Evolutionary conservation across 2,329 filamentous ascomycete genomes (phyloP).

Genomic region (Fusarium goolgardi): DNA sequence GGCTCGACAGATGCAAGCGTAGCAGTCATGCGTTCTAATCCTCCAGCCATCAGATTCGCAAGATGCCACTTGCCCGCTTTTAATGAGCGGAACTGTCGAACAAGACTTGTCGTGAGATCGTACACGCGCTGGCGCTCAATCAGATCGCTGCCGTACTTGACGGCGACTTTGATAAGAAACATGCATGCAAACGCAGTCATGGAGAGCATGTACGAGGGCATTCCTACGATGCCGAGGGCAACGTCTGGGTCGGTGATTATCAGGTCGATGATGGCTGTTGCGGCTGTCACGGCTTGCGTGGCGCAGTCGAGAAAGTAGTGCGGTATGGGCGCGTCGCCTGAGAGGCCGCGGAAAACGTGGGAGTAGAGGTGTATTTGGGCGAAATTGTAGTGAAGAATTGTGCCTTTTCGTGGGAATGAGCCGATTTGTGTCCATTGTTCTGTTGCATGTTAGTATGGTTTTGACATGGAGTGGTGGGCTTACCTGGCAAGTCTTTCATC

Average conservation of each 20-base stretch:
- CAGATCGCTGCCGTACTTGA: slow-evolving; percentile 57
- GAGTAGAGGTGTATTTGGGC: slow-evolving; percentile 58
- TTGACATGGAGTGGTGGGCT: neutral
- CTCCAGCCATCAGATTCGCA: slow-evolving; percentile 61
- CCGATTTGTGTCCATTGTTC: slow-evolving; percentile 56
- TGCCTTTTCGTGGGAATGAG: slow-evolving; percentile 55
- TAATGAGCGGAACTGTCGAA: slow-evolving; percentile 55
- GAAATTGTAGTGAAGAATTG: slow-evolving; percentile 57
- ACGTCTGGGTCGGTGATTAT: slow-evolving; percentile 58
- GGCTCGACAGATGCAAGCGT: slow-evolving; percentile 25
- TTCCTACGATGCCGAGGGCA: slow-evolving; percentile 55
- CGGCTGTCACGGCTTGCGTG: slow-evolving; percentile 52
- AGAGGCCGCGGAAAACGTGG: slow-evolving; percentile 55
- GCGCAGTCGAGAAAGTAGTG: slow-evolving; percentile 52
- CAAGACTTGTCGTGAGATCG: slow-evolving; percentile 54
- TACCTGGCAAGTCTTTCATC: slow-evolving; percentile 51
- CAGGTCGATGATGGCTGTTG: slow-evolving; percentile 58
- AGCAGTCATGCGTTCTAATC: slow-evolving; percentile 56
- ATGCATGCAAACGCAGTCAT: slow-evolving; percentile 66
- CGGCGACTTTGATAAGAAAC: slow-evolving; percentile 61
- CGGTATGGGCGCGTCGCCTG: slow-evolving; percentile 50
- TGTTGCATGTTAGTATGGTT: slow-evolving; percentile 14
- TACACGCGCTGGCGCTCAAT: slow-evolving; percentile 56
- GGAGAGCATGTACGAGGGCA: slow-evolving; percentile 63
- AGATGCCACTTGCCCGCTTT: slow-evolving; percentile 60